phyloP scores from a whole-genome alignment of 352 stramenopile species.

The Pythium angustatum region DNA sequence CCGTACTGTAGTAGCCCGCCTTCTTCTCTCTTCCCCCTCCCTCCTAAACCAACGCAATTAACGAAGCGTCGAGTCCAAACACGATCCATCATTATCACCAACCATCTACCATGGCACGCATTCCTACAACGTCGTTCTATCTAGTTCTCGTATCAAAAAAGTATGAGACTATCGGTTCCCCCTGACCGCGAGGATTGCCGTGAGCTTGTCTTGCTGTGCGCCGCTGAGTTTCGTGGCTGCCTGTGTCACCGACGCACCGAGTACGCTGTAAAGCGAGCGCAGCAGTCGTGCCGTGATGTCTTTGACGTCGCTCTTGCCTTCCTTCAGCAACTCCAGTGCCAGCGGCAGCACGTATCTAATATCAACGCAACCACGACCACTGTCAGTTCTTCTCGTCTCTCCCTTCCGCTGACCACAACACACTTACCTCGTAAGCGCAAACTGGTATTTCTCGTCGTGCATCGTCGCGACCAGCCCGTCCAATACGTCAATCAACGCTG shows the following conservation, averaged over 20 bases:
- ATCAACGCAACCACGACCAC: no score
- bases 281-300: conserved; percentile 57
- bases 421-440: conserved; percentile 46
- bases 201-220: conserved; percentile 56
- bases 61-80: no score
- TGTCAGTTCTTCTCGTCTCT: no score
- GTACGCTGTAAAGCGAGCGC: conserved; percentile 30
- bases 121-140: neutral
- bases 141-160: no score
- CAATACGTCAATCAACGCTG: conserved; percentile 56
- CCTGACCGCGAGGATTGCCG: conserved; percentile 39
- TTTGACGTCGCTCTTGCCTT: conserved; percentile 73
- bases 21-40: no score
- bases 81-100: no score
- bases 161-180: no score
- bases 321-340: conserved; percentile 69
- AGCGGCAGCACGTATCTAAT: conserved; percentile 72
- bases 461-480: conserved; percentile 35
- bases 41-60: neutral
- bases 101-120: neutral
- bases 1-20: no score
- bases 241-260: conserved; percentile 29
- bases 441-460: conserved; percentile 56
- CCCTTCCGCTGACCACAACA: no score
- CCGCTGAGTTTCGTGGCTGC: conserved; percentile 48